phyloP scores from a whole-genome alignment of 106 monocot species.

The Acorus gramineus region DNA sequence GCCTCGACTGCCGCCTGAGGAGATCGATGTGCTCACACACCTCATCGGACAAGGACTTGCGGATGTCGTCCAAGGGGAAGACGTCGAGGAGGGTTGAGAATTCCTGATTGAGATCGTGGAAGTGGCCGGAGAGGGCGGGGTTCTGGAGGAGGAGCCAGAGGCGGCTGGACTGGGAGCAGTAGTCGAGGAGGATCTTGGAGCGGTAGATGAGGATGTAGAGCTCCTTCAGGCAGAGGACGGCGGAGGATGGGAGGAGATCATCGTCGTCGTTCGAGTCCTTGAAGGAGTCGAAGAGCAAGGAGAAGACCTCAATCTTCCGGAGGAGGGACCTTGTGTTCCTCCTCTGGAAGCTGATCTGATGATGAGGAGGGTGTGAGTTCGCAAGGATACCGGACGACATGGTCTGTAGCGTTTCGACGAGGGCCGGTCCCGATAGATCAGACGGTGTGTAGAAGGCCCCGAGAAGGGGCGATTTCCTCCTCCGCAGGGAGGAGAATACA shows the following conservation, averaged over 20 bases:
- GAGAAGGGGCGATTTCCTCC: conserved; percentile 29
- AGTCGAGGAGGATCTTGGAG: conserved; percentile 48
- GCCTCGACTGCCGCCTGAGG: conserved; percentile 24
- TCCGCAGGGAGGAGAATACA: conserved; percentile 28
- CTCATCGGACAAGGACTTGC: conserved; percentile 19
- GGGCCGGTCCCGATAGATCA: conserved; percentile 28
- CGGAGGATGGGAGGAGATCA: conserved; percentile 21
- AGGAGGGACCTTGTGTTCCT: conserved; percentile 40
- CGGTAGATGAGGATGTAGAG: conserved; percentile 74
- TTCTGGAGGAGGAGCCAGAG: conserved; percentile 61
- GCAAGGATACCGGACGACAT: conserved; percentile 24
- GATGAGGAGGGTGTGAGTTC: conserved; percentile 1
- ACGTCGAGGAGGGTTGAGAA: conserved; percentile 78
- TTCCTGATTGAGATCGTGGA: conserved; percentile 64
- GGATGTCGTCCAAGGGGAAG: conserved; percentile 35
- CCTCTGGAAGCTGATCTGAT: conserved; percentile 23
- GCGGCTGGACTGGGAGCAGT: conserved; percentile 52
- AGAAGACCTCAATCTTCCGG: conserved; percentile 28
- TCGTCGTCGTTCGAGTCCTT: neutral
- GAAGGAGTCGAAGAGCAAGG: conserved; percentile 44
- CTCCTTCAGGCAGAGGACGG: conserved; percentile 56
- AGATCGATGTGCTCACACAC: conserved; percentile 45
- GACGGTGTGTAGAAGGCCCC: conserved; percentile 58
- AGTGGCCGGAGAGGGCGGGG: conserved; percentile 42
- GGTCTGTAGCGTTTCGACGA: conserved; percentile 32